Base-by-base conservation (phyloP, 257 asterid genomes). In the Plantago elongata region DNA sequence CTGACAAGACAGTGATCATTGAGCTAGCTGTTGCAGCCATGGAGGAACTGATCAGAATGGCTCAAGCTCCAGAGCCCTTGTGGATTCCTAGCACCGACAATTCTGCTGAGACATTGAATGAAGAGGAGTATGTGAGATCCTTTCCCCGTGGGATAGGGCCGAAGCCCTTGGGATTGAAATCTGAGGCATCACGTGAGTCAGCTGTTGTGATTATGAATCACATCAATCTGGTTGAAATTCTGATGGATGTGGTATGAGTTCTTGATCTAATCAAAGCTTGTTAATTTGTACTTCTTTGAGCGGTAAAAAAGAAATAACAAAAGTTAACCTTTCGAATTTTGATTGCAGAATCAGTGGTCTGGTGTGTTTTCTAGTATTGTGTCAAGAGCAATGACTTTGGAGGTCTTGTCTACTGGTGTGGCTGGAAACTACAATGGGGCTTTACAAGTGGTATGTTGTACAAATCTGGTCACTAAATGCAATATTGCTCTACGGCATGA, bases 91-190 rank as follows among this genome's bases (percentile, higher is more conserved):
- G 77, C 75, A 50, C 71, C 11, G 85, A 75, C 5, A 75, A 22
- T 56, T 55, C 64, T 0, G 56, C 38, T 57, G 95, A 81, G 79
- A 48, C 68, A 0, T 22, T 93, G 63, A 68, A 72, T 15, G 96
- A 87, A 54, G 96, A 89, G 12, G 97, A 93, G 74, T 93, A 93
- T 12, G 43, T 77, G 8, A 52, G 90, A 65, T 70, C 79, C 3
- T 87, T 93, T 68, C 94, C 97, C 34, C 81, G 95, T 14, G 97
- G 99, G n/a, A 87, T 93, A 10, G 99, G 96, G 59, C 97, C 96
- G 0, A 89, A 84, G 59, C 86, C 95, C 0, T 40, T 83, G 74
- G 96, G 97, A 12, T 72, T 85, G 73, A 83, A 77, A 66, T 79
- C 97, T 10, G 99, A 93, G 76, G 97, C 97, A 1, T 89, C 99